Evolutionary conservation across 2,329 filamentous ascomycete species (phyloP), one percentile per base, ranked within the genome.

Genomic region (Phoma herbarum): DNA sequence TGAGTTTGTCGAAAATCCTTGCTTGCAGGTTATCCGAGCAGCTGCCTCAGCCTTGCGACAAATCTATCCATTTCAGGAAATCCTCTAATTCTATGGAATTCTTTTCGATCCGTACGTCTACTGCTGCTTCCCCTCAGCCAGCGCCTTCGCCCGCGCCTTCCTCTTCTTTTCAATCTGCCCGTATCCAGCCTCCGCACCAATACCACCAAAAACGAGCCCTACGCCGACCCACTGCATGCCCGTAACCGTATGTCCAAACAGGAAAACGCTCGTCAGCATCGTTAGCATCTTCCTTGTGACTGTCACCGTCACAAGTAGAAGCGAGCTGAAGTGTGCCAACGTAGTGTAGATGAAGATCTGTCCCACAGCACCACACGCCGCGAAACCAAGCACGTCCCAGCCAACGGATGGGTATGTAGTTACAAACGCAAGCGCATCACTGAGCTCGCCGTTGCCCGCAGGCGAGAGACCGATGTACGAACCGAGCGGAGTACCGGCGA

Each of bases 231-330:
- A 97, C 80, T 99, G 95, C 85, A 94, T 96, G n/a, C 82, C 80
- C 26, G 87, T 90, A 47, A 99, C 84, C 63, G 85, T 86, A 78
- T 99, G 95, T 26, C 95, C 95, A 76, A 98, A 99, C 80, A 92
- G 93, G 60, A 98, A 83, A 26, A 99, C 95, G 52, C 92, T 97
- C 50, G 98, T 84, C 59, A 98, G 92, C 95, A 99, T 99, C 66
- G 94, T 98, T 76, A 98, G 86, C 95, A 99, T 99, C 82, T 99
- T 99, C 73, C 95, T 86, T 44, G 95, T 99, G 44, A 99, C 95
- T 2, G 93, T 99, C 2, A 99, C 93, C 4, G 95, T 98, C 42
- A 98, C 94, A 48, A 99, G 87, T 50, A 98, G 85, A 47, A 99
- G 86, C 10, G 90, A 95, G 10, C 91, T 95, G 80, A 98, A 99